Conservation (phyloP, 441 rosid genomes). For the Euphorbia schlechtendalii region DNA sequence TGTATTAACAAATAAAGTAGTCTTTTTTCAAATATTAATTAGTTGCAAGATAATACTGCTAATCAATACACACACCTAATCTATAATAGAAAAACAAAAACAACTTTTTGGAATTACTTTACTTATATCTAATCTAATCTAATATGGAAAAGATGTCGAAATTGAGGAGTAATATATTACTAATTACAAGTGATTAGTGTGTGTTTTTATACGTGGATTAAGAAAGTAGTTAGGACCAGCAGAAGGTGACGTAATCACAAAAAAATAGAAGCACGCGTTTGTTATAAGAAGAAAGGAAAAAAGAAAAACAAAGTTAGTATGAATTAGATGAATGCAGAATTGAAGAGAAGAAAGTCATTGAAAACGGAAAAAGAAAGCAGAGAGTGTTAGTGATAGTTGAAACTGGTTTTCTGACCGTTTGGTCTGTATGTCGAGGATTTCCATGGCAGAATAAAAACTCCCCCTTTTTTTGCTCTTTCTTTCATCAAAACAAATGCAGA, state of each 20-base stretch:
- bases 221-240: constrained; percentile 3
- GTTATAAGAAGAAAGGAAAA: constrained; percentile 23
- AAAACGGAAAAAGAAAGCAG: too few relatives aligned
- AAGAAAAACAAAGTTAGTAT: background rate
- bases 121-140: background rate
- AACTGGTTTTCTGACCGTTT: constrained; percentile 28
- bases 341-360: too few relatives aligned
- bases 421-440: constrained; percentile 67
- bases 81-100: constrained; percentile 21
- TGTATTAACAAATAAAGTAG: constrained; percentile 1
- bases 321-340: too few relatives aligned
- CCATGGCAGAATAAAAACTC: constrained; percentile 35
- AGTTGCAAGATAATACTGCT: constrained; percentile 2
- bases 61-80: background rate
- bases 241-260: constrained; percentile 35
- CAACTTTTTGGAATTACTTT: constrained; percentile 18
- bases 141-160: too few relatives aligned
- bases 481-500: constrained; percentile 22
- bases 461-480: constrained; percentile 7
- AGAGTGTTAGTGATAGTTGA: constrained; percentile 27
- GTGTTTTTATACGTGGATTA: constrained; percentile 1
- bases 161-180: too few relatives aligned
- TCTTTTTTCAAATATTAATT: background rate
- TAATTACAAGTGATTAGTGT: background rate
- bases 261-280: constrained; percentile 38